Evolutionary conservation across 805 yeast species (phyloP).

Genomic region (Candida railenensis): DNA sequence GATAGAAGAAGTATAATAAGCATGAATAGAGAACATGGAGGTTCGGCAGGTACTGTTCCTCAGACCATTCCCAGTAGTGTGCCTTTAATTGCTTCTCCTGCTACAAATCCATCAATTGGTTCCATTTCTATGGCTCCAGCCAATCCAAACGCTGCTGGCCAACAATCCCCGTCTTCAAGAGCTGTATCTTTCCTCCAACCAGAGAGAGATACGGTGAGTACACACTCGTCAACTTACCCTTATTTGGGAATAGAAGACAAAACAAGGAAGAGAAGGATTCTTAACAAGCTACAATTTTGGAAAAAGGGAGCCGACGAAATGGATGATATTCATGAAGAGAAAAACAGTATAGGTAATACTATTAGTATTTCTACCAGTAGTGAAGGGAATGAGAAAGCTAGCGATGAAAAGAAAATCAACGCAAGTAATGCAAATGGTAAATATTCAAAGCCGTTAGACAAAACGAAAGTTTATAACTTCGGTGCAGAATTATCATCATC

Average conservation of each 20-base stretch:
- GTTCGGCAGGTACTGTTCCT: background rate
- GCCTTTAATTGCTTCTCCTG: background rate
- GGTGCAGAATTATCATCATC: background rate
- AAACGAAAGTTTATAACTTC: background rate
- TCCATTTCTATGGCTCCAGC: constrained; percentile 1
- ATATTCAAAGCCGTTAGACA: background rate
- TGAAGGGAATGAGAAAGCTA: background rate
- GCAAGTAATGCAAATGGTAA: background rate
- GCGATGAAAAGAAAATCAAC: background rate
- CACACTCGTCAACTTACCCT: background rate
- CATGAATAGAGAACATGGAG: background rate
- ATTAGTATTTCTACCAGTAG: background rate
- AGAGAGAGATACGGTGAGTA: background rate
- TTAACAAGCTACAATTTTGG: constrained; percentile 39
- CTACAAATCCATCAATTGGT: background rate
- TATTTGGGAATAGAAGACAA: constrained; percentile 13
- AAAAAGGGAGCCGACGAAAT: constrained; percentile 6
- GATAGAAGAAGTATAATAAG: constrained; percentile 1
- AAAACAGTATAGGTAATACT: constrained; percentile 1
- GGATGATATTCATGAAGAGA: constrained; percentile 3
- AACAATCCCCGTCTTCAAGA: background rate
- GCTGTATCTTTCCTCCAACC: background rate
- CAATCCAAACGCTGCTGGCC: background rate
- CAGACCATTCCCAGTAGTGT: background rate
- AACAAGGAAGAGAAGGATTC: constrained; percentile 19